Base-by-base conservation (phyloP, 257 asterid genomes). In the Nicotiana knightiana region DNA sequence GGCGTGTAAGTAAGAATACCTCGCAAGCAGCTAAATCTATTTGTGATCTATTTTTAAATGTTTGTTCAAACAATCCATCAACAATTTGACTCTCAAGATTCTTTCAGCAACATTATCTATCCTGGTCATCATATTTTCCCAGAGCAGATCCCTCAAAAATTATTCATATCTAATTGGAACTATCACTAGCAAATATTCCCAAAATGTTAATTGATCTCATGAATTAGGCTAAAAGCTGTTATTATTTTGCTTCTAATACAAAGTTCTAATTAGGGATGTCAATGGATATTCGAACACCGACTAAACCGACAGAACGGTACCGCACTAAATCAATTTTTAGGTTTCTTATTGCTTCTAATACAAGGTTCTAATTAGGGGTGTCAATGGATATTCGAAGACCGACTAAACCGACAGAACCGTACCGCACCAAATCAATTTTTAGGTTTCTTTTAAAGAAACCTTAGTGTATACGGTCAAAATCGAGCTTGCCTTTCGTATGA, bases 61-160 rank as follows among this genome's bases (percentile, higher is more conserved):
- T 97, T 86, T 92, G 76, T 90, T 94, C 98, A 81, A 96, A 96
- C 64, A 94, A 75, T 82, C 97, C 97, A 59, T 98, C 86, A 85
- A 92, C 85, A 81, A 96, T 85, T 96, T 96, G 85, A 94, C 97
- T 86, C 99, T 91, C 71, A 96, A 90, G 84, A 96, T 91, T 85
- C 99, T 88, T 89, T 91, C 97, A 79, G 94, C 98, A 63, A 97
- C 97, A 83, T 96, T 98, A 89, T 96, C 93, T 70, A 96, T 88
- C 85, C 99, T 91, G 82, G 88, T 67, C 90, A 90, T 91, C 15
- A 78, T 91, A 96, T 94, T 86, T 93, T 97, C 84, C 97, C 97
- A 3, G 97, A 88, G 82, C 83, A 93, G 84, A 83, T 93, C 97
- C 11, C 90, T 92, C 92, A 94, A 83, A 86, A 91, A 93, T 84